phyloP scores from a whole-genome alignment of 352 stramenopile species.

The Pythium aphanidermatum region DNA sequence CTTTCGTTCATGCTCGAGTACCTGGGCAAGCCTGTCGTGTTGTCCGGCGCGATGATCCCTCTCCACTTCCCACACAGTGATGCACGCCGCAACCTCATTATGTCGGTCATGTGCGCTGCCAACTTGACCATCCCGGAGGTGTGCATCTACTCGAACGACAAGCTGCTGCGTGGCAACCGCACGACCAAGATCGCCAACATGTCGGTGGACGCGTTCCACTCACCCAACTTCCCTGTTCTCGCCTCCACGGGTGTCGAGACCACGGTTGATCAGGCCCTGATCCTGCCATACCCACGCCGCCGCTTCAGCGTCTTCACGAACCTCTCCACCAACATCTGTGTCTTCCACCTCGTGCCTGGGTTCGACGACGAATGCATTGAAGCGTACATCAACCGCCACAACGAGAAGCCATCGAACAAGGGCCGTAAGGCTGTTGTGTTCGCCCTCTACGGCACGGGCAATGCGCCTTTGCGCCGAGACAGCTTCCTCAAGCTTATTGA shows the following conservation, averaged over 20 bases:
- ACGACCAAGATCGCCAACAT: constrained; percentile 95
- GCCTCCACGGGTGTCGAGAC: constrained; percentile 92
- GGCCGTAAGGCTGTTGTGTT: constrained; percentile 81
- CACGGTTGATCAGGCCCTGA: constrained; percentile 86
- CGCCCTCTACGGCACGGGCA: constrained; percentile 95
- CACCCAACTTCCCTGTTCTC: constrained; percentile 93
- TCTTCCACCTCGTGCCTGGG: constrained; percentile 87
- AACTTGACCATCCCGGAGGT: constrained; percentile 83
- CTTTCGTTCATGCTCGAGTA: constrained; percentile 98
- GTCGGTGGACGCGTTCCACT: constrained; percentile 94
- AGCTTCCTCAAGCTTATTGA: constrained; percentile 85
- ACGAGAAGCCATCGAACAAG: constrained; percentile 25
- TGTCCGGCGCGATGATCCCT: constrained; percentile 95
- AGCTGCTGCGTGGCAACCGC: constrained; percentile 92
- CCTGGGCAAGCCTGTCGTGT: constrained; percentile 93
- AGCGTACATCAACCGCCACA: constrained; percentile 66
- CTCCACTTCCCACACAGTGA: constrained; percentile 96
- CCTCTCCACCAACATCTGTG: constrained; percentile 91
- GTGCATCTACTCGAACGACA: constrained; percentile 95
- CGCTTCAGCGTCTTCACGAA: constrained; percentile 85
- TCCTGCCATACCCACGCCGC: constrained; percentile 84
- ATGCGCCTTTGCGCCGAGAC: constrained; percentile 87
- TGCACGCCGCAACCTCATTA: constrained; percentile 94
- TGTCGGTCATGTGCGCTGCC: constrained; percentile 85
- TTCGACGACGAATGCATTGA: constrained; percentile 86